phyloP scores from a whole-genome alignment of 306 rosid species.

The Lablab purpureus region DNA sequence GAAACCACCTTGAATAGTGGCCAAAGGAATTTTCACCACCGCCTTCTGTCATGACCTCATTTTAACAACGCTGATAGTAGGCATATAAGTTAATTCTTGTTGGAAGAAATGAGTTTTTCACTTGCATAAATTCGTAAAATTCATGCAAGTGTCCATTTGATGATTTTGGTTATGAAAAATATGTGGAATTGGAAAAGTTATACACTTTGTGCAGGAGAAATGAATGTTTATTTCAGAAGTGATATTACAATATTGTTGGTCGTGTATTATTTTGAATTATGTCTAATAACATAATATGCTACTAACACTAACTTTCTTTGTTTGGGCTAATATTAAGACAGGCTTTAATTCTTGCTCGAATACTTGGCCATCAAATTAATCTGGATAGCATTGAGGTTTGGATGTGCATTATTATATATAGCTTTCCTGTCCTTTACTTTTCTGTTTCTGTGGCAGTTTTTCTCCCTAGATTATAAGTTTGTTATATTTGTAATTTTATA shows the following conservation, averaged over 20 bases:
- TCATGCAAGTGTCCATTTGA: background rate
- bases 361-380: conserved; percentile 71
- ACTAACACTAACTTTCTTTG: conserved; percentile 34
- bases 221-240: conserved; percentile 3
- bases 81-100: background rate
- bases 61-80: background rate
- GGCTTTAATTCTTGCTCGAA: conserved; percentile 95
- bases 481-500: conserved; percentile 7
- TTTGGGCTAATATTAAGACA: conserved; percentile 48
- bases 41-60: too few relatives aligned
- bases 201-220: background rate
- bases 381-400: conserved; percentile 81
- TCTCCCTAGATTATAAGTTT: background rate
- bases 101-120: conserved; percentile 17
- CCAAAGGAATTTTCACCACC: too few relatives aligned
- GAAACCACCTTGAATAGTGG: too few relatives aligned
- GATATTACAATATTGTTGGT: conserved; percentile 7
- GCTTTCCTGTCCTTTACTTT: background rate
- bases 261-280: conserved; percentile 25
- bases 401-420: conserved; percentile 24
- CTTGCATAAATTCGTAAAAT: conserved; percentile 9
- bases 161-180: conserved; percentile 34
- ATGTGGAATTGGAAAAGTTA: background rate
- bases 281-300: conserved; percentile 10
- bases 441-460: background rate